Base-by-base conservation (phyloP, 192 early-diverging fungal species). In the Geranomyces michiganensis region DNA sequence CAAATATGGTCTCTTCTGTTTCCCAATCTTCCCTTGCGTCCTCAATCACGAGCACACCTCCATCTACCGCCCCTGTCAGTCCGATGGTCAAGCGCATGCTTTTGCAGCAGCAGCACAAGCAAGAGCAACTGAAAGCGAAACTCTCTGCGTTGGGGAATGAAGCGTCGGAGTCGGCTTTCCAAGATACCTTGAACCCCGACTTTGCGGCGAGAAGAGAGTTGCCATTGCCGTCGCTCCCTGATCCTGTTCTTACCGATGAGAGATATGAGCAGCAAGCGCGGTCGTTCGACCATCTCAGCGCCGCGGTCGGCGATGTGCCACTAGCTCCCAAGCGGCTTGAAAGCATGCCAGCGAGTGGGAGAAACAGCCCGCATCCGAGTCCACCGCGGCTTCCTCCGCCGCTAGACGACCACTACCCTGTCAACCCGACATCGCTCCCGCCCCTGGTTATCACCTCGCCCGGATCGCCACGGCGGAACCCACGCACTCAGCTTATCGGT, bases 101-200 rank as follows among this genome's bases (percentile, higher is more conserved):
- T 0, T 7, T 24, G 27, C 70, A 71, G 45, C 75, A 76, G 33
- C 71, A 73, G 49, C 62, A 49, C 5, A 17, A 67, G 24, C 68
- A 70, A 47, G 58, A 67, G 46, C 33, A 43, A 9, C 45, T 76
- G 32, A 72, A 53, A 47, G 48, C 43, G 12, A 76, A 73, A 36
- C 44, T 76, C 41, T 29, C 31, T 21, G 61, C 43, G 21, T 29
- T 76, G 53, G 22, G 26, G 26, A 46, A 62, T 36, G 69, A 71
- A 29, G 31, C 58, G 3, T 36, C 62, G 2, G 17, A 31, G n/a
- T 21, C 27, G 3, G 7, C 17, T 7, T 41, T 64, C 8, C 32
- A 41, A 22, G 75, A 76, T 56, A 59, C 56, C 10, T 15, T 76
- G 31, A 76, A 76, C 44, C 75, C 75, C 6, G 70, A 76, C 5